Evolutionary conservation across 2,329 filamentous ascomycete genomes (phyloP).

Genomic region (Cytospora chrysosperma): DNA sequence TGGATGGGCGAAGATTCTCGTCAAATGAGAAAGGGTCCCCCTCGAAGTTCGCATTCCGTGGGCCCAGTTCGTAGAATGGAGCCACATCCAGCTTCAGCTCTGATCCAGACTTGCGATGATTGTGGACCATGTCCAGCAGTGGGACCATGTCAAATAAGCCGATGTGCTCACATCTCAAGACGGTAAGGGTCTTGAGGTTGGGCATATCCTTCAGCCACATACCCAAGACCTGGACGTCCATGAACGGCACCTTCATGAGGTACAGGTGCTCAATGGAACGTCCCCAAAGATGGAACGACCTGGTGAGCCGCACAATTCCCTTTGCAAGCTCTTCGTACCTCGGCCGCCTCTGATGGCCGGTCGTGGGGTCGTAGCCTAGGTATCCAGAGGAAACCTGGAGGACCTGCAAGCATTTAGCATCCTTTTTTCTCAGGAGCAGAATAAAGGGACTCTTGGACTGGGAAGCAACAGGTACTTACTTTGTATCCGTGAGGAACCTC

Average conservation of each 20-base stretch:
- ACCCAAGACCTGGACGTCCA: constrained; percentile 5
- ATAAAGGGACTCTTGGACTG: not conserved
- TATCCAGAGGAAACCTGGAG: not conserved
- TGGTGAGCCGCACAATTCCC: not conserved
- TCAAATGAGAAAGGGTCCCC: not conserved
- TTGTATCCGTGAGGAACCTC: not conserved
- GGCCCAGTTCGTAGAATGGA: constrained; percentile 12
- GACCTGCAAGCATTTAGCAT: not conserved
- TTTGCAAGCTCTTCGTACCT: not conserved
- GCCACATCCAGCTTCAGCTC: constrained; percentile 9
- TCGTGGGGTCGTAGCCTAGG: not conserved
- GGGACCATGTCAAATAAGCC: constrained; percentile 5
- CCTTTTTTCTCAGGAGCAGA: not conserved
- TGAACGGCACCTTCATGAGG: constrained; percentile 9
- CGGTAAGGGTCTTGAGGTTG: constrained; percentile 12
- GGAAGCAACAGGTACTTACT: not conserved
- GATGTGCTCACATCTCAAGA: constrained; percentile 17
- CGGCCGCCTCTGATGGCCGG: not conserved
- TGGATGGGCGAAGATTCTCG: not conserved
- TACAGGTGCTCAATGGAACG: not conserved
- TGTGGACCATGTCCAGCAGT: constrained; percentile 6
- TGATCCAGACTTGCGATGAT: not conserved
- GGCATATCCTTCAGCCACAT: constrained; percentile 12
- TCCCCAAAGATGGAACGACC: constrained; percentile 6
- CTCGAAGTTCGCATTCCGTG: not conserved